Base-by-base conservation (phyloP, 192 early-diverging fungal genomes). In the Podila epigama region DNA sequence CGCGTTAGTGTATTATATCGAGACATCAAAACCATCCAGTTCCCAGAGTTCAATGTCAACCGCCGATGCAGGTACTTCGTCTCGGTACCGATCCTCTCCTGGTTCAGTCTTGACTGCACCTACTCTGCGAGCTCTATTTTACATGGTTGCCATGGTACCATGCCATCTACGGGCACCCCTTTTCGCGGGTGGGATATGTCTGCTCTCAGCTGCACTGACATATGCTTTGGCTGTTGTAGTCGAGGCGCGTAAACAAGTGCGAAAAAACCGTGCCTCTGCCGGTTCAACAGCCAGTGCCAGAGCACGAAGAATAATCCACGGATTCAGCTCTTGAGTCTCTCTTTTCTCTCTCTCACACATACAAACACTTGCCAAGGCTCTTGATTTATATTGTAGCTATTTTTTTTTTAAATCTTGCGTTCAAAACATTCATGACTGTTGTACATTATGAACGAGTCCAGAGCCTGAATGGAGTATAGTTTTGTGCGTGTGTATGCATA, bases 391-490 rank as follows among this genome's bases (percentile, higher is more conserved):
- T 48, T 48, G 5, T 48, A 20, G 41, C 22, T 2, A 41, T 41
- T 9, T 41, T 41, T 41, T 48, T 48, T 48, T 8, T 48, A n/a
- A n/a, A n/a, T n/a, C n/a, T n/a, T n/a, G n/a, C 22, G 42, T 20
- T 16, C n/a, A 48, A 48, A 20, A 48, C 15, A 48, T 53, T 70
- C 41, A 33, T 4, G 60, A 36, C n/a, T 77, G 68, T 29, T 68
- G 51, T 15, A 77, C 50, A 51, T 77, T 59, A 32, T 77, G 73
- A 10, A 77, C 60, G 11, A 68, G 36, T 36, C 73, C 73, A 29
- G 66, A 68, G 16, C 65, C 73, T 77, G 64, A n/a, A 16, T 42
- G 11, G 35, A 35, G 2, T 32, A 16, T 29, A 2, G 28, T 32
- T 1, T 40, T 22, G 40, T 29, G 7, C 13, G 53, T 29, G 6